These are phyloP conservation scores for Ganoderma lingzhi DNA, from an alignment of 1,284 basidiomycete genomes.

Conservation along the genomic window DNA sequence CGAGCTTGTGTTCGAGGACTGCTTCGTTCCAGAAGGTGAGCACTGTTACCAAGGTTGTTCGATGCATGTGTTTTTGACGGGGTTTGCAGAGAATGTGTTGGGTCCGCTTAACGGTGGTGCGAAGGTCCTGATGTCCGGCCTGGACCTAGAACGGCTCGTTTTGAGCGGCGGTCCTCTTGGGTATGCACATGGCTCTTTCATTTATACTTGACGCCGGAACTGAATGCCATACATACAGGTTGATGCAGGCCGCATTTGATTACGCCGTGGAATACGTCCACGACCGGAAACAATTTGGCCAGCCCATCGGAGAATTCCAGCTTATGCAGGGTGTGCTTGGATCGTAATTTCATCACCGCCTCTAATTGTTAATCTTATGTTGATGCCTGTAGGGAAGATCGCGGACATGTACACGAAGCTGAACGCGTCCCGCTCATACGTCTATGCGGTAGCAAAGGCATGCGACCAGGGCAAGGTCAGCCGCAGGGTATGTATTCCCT, in stretches of 20 bases:
- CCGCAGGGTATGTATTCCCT: slow-evolving; percentile 66
- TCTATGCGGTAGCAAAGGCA: slow-evolving; percentile 91
- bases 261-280: slow-evolving; percentile 90
- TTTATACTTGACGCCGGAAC: slow-evolving; percentile 8
- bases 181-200: slow-evolving; percentile 40
- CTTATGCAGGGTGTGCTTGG: slow-evolving; percentile 81
- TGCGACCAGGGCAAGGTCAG: slow-evolving; percentile 88
- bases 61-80: neutral
- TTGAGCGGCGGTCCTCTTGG: slow-evolving; percentile 87
- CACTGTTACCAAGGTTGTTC: slow-evolving; percentile 7
- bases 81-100: slow-evolving; percentile 79
- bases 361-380: neutral
- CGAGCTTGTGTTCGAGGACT: slow-evolving; percentile 93
- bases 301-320: slow-evolving; percentile 91
- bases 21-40: slow-evolving; percentile 84
- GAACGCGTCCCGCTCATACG: slow-evolving; percentile 88
- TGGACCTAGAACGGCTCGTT: slow-evolving; percentile 93
- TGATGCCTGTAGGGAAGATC: slow-evolving; percentile 62
- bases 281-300: slow-evolving; percentile 90
- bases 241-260: slow-evolving; percentile 97
- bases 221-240: slow-evolving; percentile 49
- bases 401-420: slow-evolving; percentile 98
- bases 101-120: slow-evolving; percentile 85
- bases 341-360: neutral
- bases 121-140: slow-evolving; percentile 91